phyloP scores from a whole-genome alignment of 192 early-diverging fungal genomes.

The Podochytrium sp. region DNA sequence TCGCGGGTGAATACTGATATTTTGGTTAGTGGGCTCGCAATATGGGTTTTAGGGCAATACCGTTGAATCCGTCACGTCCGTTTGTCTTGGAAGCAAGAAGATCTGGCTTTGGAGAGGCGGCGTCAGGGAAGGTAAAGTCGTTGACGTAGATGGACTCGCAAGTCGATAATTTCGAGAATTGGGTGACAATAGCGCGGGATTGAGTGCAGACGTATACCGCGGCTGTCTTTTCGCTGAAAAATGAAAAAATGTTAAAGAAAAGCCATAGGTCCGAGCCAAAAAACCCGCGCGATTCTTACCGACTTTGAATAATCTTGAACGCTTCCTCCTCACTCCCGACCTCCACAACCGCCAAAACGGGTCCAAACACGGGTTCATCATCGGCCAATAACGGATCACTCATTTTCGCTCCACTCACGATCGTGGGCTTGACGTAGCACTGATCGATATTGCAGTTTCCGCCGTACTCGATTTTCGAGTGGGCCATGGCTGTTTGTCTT shows the following conservation, averaged over 20 bases:
- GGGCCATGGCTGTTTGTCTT: constrained; percentile 31
- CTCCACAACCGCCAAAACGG: constrained; percentile 82
- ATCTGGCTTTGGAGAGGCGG: background rate
- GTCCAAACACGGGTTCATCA: constrained; percentile 92
- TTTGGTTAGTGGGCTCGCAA: constrained; percentile 73
- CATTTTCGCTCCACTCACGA: constrained; percentile 56
- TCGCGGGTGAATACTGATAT: constrained; percentile 48
- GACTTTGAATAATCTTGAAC: constrained; percentile 35
- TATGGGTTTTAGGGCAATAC: no score
- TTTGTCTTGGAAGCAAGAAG: constrained; percentile 1
- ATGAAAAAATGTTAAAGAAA: no score
- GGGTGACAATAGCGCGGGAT: constrained; percentile 47
- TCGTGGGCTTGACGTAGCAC: constrained; percentile 78
- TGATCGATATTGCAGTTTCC: constrained; percentile 59
- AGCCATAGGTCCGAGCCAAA: background rate
- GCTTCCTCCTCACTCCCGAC: constrained; percentile 40
- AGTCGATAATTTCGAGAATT: constrained; percentile 66
- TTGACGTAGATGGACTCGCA: constrained; percentile 81
- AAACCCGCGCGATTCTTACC: background rate
- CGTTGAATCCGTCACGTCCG: background rate
- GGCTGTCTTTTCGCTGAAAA: constrained; percentile 63
- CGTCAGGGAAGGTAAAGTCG: constrained; percentile 56
- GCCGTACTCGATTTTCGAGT: constrained; percentile 48
- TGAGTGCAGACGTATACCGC: constrained; percentile 78
- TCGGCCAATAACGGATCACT: constrained; percentile 65